These are phyloP conservation scores for Neonothopanus nambi DNA, from an alignment of 1,284 basidiomycete species.

Conservation along the genomic window DNA sequence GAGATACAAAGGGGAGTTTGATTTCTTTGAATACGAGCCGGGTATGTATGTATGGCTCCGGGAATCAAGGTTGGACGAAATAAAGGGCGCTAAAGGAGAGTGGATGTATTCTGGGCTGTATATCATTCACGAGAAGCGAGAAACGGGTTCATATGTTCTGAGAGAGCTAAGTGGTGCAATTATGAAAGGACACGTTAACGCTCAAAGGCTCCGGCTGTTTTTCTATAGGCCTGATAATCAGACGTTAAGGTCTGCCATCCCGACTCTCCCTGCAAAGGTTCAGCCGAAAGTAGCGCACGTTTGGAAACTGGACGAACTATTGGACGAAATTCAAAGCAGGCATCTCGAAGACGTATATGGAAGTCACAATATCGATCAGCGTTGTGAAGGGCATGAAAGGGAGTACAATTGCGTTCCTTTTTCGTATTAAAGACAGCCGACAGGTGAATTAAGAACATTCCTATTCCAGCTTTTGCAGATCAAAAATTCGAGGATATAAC, in stretches of 20 bases:
- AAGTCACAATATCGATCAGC: too few relatives aligned
- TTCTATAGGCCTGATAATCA: slow-evolving; percentile 5
- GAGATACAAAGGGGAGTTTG: slow-evolving; percentile 13
- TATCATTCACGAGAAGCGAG: slow-evolving; percentile 6
- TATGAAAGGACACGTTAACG: slow-evolving; percentile 4
- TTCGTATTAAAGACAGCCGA: too few relatives aligned
- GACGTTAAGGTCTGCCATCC: background rate
- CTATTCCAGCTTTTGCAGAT: too few relatives aligned
- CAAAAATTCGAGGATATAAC: too few relatives aligned
- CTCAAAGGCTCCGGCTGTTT: background rate
- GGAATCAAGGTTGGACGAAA: slow-evolving; percentile 30
- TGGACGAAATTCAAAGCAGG: too few relatives aligned
- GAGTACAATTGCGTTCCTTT: too few relatives aligned
- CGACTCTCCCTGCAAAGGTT: background rate
- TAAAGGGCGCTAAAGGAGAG: slow-evolving; percentile 7
- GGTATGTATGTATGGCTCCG: slow-evolving; percentile 27
- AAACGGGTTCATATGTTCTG: background rate
- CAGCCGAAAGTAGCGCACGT: too few relatives aligned
- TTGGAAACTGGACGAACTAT: too few relatives aligned
- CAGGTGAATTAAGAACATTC: too few relatives aligned
- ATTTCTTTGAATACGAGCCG: slow-evolving; percentile 10
- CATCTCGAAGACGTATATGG: too few relatives aligned
- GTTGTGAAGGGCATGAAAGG: too few relatives aligned
- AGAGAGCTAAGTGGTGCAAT: slow-evolving; percentile 6
- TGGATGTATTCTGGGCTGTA: slow-evolving; percentile 10